Evolutionary conservation across 1,139 yeast genomes (phyloP), one percentile per base, ranked within the genome.

Genomic region (Ashbya aceris): DNA sequence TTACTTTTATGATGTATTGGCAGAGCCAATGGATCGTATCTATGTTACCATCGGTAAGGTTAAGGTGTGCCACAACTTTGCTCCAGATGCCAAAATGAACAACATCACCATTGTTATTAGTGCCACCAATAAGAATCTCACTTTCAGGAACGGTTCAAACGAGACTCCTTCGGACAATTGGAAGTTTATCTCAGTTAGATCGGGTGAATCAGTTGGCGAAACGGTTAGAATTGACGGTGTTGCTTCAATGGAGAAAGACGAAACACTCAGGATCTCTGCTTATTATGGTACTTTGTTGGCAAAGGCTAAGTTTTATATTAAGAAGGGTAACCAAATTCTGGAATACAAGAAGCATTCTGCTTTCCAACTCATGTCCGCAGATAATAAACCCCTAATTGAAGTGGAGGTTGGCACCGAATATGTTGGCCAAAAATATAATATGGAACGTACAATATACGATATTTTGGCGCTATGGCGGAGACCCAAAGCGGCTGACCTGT

Each of bases 161-260:
- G 83, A 79, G 54, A 64, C 65, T 28, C 74, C 72, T 27, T 64
- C 65, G 35, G 62, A 69, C 20, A 53, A 63, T 13, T 86, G 95
- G 95, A 78, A 77, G 47, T 83, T 86, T 53, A 73, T 83, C n/a
- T 79, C 93, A 2, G 86, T 83, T 10, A 71, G 72, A 53, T 79
- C 87, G 2, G 82, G 76, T 39, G 96, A 86, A 60, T 70, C 76
- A 8, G 68, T 83, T 48, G 93, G 93, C 32, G 91, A 82, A 58
- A 70, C 74, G 44, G 69, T 82, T 39, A 73, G 77, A 54, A 68
- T 81, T 23, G 71, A 73, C 45, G 80, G 83, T 40, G 66, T 80
- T 28, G 71, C 74, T 55, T 55, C 58, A 31, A 51, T 55, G 48
- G 51, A 53, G 1, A 60, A 62, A 12, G 76, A 75, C 45, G 93